Evolutionary conservation across 2,329 filamentous ascomycete species (phyloP), one percentile per base, ranked within the genome.

Genomic region (Coniochaeta sp.): DNA sequence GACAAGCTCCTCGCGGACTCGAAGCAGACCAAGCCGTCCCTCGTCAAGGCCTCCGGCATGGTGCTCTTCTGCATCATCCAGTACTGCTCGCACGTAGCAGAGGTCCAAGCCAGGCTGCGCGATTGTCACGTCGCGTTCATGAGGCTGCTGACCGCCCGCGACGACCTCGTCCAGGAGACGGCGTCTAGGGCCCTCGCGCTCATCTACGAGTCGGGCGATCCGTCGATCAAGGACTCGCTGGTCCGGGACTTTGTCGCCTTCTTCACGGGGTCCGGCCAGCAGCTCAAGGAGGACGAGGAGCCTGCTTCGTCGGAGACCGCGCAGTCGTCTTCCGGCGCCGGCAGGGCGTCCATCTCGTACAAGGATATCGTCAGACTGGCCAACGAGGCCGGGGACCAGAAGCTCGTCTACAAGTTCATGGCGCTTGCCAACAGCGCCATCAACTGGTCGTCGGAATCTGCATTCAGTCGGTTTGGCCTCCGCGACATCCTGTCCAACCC

Each of bases 351-450:
- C 59, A 97, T 91, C 0, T 98, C 93, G 0, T 99, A 99, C 77
- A 96, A 96, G 71, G 95, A 99, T 69, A 98, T 99, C 65, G 90
- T 99, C 73, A 95, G 83, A 66, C 79, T 99, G 55, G 95, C 95
- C n/a, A 91, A 93, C 50, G 95, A 99, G 75, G 93, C 97, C 36
- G 95, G 95, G 12, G 93, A 99, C 68, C 93, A 95, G 61, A 93
- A 90, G 66, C 79, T 99, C n/a, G 90, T 98, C 1, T 99, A 99
- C 77, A 91, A 93, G 62, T 98, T 99, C 76, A 99, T 99, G 95
- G 93, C 93, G 0, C 81, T 99, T 65, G 95, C 95, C 2, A 91
- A 92, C 1, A 96, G 97, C 69, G 96, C 96, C 55, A 92, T 93
- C 0, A 96, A 96, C 17, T 99, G 95, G 95, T 93, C 92, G 1